Evolutionary conservation across 768 basidiomycete genomes (phyloP).

Genomic region (Mycena haematopus): DNA sequence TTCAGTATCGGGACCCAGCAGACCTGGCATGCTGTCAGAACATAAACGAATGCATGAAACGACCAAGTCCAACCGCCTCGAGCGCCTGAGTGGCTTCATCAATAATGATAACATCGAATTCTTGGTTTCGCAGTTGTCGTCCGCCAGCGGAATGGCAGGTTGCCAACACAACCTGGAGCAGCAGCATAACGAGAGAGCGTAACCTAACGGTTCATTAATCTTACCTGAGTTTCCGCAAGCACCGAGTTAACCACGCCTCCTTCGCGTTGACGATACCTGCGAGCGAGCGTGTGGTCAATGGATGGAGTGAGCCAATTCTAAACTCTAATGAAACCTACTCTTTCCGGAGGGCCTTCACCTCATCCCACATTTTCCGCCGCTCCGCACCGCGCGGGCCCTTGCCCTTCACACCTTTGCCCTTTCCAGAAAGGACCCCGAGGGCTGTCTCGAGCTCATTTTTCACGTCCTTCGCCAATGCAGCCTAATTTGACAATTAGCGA

Average conservation of each 20-base stretch:
- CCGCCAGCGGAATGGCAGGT: conserved; percentile 96
- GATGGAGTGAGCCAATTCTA: background rate
- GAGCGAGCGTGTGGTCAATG: conserved; percentile 2
- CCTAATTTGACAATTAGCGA: conserved; percentile 50
- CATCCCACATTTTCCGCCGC: conserved; percentile 85
- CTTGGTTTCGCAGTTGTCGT: conserved; percentile 73
- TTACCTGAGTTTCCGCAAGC: conserved; percentile 76
- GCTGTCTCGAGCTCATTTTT: conserved; percentile 83
- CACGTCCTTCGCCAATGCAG: conserved; percentile 85
- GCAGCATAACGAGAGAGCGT: background rate
- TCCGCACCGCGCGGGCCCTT: conserved; percentile 75
- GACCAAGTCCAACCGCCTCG: conserved; percentile 71
- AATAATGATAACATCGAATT: conserved; percentile 93
- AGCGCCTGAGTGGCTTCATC: conserved; percentile 98
- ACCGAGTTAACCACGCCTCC: conserved; percentile 84
- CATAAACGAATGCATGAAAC: conserved; percentile 7
- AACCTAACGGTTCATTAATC: conserved; percentile 10
- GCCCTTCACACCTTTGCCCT: conserved; percentile 76
- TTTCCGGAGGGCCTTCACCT: conserved; percentile 85
- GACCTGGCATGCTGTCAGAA: conserved; percentile 50
- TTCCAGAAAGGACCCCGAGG: conserved; percentile 69
- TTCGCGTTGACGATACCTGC: conserved; percentile 88
- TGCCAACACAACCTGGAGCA: conserved; percentile 78
- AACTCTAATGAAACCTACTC: conserved; percentile 64
- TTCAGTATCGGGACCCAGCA: conserved; percentile 98